phyloP scores from a whole-genome alignment of 2,329 filamentous ascomycete species.

The Fusarium avenaceum region DNA sequence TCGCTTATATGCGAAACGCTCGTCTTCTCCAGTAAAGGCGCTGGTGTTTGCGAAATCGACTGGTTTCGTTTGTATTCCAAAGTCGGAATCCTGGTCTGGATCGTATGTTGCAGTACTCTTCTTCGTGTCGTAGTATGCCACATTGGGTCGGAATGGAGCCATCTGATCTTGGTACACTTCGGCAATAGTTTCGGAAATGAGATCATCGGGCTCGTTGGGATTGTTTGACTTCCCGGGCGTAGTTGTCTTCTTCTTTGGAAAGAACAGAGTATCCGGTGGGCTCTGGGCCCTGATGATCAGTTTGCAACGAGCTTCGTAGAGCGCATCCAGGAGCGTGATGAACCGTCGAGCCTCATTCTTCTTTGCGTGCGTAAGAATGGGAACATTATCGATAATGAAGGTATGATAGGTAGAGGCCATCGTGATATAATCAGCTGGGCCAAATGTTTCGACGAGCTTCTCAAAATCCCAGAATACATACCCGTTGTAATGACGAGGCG shows the following conservation, averaged over 20 bases:
- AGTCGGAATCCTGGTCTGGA: slow-evolving; percentile 70
- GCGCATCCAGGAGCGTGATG: slow-evolving; percentile 83
- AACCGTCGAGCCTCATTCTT: slow-evolving; percentile 87
- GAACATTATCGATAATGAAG: slow-evolving; percentile 78
- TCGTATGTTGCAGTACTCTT: slow-evolving; percentile 64
- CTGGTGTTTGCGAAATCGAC: slow-evolving; percentile 77
- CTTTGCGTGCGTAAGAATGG: slow-evolving; percentile 73
- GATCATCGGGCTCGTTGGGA: slow-evolving; percentile 52
- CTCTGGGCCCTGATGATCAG: slow-evolving; percentile 76
- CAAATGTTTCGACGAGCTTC: slow-evolving; percentile 76
- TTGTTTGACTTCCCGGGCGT: slow-evolving; percentile 12
- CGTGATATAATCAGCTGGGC: slow-evolving; percentile 86
- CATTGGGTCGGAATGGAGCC: slow-evolving; percentile 83
- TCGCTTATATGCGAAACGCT: slow-evolving; percentile 84
- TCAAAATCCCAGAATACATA: slow-evolving; percentile 75
- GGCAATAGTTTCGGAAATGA: slow-evolving; percentile 60
- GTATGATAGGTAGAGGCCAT: slow-evolving; percentile 85
- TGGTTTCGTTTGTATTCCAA: slow-evolving; percentile 57
- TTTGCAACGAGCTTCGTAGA: slow-evolving; percentile 86
- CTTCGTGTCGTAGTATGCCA: slow-evolving; percentile 72
- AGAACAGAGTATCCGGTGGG: slow-evolving; percentile 81
- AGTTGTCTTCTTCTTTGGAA: slow-evolving; percentile 68
- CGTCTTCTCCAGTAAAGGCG: slow-evolving; percentile 83
- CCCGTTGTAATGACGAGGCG: slow-evolving; percentile 70
- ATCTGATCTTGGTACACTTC: slow-evolving; percentile 85